Percentiles rank a stretch among this genome's conserved stretches.
Conservation (phyloP, 116 monocot species). For the Zostera marina region DNA sequence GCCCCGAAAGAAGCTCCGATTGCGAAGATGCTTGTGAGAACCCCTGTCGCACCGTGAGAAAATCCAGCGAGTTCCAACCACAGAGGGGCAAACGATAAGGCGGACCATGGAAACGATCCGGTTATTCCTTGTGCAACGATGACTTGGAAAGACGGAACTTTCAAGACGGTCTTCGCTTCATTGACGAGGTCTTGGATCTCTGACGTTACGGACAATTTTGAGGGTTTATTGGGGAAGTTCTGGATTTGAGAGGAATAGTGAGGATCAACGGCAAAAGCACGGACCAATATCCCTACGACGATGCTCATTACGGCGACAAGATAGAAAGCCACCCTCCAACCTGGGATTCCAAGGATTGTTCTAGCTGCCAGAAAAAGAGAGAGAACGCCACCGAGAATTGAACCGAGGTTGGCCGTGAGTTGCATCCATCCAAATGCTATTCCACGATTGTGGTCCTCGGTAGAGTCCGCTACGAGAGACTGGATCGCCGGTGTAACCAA, state of each 20-base stretch:
- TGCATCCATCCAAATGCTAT: conserved; percentile 81
- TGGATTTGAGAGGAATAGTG: conserved; percentile 15
- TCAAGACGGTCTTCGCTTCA: conserved; percentile 62
- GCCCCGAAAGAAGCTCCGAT: conserved; percentile 61
- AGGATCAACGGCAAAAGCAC: conserved; percentile 65
- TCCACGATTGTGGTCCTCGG: conserved; percentile 73
- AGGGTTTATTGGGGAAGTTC: conserved; percentile 41
- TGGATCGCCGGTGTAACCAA: conserved; percentile 70
- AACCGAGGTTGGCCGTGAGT: conserved; percentile 48
- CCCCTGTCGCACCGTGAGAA: conserved; percentile 52
- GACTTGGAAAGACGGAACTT: conserved; percentile 89
- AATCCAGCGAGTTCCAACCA: conserved; percentile 94
- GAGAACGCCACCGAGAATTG: conserved; percentile 56
- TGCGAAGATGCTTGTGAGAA: conserved; percentile 46
- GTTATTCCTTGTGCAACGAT: conserved; percentile 45
- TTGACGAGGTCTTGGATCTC: conserved; percentile 31
- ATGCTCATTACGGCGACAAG: conserved; percentile 59
- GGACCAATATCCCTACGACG: conserved; percentile 44
- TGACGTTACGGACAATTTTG: conserved; percentile 20
- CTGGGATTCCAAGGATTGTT: conserved; percentile 56
- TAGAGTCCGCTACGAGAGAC: conserved; percentile 76
- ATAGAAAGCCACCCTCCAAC: conserved; percentile 88
- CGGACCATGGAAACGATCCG: conserved; percentile 61
- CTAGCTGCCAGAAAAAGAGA: conserved; percentile 48
- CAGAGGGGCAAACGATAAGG: conserved; percentile 83